Evolutionary conservation across 352 stramenopile species (phyloP), one percentile per base, ranked within the genome.

Genomic region (Phytophthora pluvialis): DNA sequence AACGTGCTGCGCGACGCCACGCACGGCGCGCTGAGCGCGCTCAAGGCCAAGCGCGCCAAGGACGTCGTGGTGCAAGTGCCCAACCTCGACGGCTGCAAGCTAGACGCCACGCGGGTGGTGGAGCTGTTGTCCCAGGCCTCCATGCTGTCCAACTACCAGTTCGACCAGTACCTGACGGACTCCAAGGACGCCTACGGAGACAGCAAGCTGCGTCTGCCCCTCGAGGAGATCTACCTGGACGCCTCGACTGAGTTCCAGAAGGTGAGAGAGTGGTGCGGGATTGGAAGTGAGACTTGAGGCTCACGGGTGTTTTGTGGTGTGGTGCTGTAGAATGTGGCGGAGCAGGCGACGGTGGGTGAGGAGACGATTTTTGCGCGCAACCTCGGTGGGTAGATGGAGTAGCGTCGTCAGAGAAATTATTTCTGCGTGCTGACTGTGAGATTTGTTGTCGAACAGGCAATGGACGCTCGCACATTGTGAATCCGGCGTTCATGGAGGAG

Each of bases 61-160:
- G 64, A 75, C 50, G 80, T 84, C 10, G 73, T 90, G 18, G 35
- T 90, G 55, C 73, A 91, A 32, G 70, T 90, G 48, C 85, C 82
- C 2, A 55, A 47, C 16, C 78, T 89, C 3, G 10, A 65, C 25
- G 55, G 39, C 0, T 67, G 69, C 11, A 58, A 67, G 18, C 9
- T 92, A 16, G 33, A 76, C 12, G 50, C 70, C 4, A 26, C 28
- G 15, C 85, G 79, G 21, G 73, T 94, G 29, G 83, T 90, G 26
- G 78, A 94, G 59, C 61, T 94, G 36, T 8, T 95, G 38, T 77
- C 82, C 32, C 83, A 94, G 61, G 78, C 87, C 3, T 90, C 82
- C 16, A 87, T 94, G 63, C 72, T 95, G 29, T 94, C 85, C 42
- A 95, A 94, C 72, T 95, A 95, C 66, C 83, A 91, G 68, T 95